phyloP scores from a whole-genome alignment of 1,284 basidiomycete genomes.

The Rhodotorula sp. region DNA sequence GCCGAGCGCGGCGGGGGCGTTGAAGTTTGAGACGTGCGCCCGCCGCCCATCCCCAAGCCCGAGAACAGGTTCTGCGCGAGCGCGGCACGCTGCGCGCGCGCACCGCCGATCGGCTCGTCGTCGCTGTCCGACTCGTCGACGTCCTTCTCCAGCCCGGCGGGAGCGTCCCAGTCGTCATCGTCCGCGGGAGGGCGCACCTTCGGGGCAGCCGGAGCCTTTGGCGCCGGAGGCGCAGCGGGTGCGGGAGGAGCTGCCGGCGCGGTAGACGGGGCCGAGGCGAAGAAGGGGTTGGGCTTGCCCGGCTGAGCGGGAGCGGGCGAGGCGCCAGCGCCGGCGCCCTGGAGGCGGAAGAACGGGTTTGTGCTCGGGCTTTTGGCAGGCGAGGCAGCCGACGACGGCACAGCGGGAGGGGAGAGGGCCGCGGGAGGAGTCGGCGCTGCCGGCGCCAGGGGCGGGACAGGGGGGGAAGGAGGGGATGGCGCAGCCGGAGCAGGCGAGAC shows the following conservation, averaged over 20 bases:
- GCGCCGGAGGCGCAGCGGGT: neutral
- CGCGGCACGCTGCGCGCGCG: conserved; percentile 71
- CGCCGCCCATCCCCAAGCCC: conserved; percentile 31
- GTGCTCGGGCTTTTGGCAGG: conserved; percentile 29
- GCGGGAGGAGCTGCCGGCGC: conserved; percentile 45
- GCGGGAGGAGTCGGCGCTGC: conserved; percentile 37
- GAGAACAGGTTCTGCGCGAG: conserved; percentile 50
- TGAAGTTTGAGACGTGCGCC: conserved; percentile 9
- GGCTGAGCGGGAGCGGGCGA: conserved; percentile 12
- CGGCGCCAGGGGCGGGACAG: conserved; percentile 49
- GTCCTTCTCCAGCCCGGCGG: conserved; percentile 65
- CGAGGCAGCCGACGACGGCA: neutral
- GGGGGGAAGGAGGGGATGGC: conserved; percentile 49
- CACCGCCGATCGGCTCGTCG: conserved; percentile 69
- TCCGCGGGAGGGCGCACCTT: conserved; percentile 61
- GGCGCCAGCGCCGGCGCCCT: conserved; percentile 10
- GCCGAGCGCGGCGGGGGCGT: conserved; percentile 28
- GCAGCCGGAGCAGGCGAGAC: conserved; percentile 49
- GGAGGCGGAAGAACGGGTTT: conserved; percentile 43
- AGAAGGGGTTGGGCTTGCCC: conserved; percentile 47
- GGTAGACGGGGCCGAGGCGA: conserved; percentile 32
- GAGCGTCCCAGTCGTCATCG: conserved; percentile 83
- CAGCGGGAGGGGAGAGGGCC: conserved; percentile 10
- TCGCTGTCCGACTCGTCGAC: conserved; percentile 75
- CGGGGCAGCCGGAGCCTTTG: no score